Base-by-base conservation (phyloP, 2,329 filamentous ascomycete species). In the Penicillium sp. region DNA sequence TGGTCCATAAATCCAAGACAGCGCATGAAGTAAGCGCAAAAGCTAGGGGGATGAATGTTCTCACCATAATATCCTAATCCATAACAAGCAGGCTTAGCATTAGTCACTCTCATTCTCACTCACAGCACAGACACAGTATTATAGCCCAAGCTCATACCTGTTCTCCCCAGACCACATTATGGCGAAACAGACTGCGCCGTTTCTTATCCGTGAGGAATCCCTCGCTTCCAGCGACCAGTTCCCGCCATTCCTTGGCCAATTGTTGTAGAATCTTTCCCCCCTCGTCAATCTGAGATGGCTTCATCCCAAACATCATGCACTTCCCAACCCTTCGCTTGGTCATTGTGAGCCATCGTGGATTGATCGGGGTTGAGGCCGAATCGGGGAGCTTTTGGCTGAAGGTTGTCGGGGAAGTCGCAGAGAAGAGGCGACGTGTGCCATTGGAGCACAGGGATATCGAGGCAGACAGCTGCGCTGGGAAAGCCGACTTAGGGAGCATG, bases 91-190 rank as follows among this genome's bases (percentile, higher is more conserved):
- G 41, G 18, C 42, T 29, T 46, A 47, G 27, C 49, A 55, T 70
- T 52, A 52, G 45, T 27, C n/a, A 9, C 21, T 21, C 7, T 27
- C n/a, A 9, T 18, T 21, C 7, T 15, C 23, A 27, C 16, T 13
- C 13, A 51, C 6, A 16, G 47, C 39, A n/a, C 3, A 23, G 34
- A 42, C 7, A 6, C 41, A 32, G 10, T 12, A 13, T 6, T 12
- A 44, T 18, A 18, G 15, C 15, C 34, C 16, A 9, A 18, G 4
- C 13, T 62, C 77, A 73, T 75, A 90, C 89, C 88, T 91, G 90
- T 71, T 96, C 91, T 31, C 91, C 91, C 90, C 90, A 95, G 0
- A 84, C 85, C 25, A 95, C 86, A 60, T 81, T 79, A 56, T 90
- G 86, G 50, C 80, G 77, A 59, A 84, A 83, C 34, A 93, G 68